Evolutionary conservation across 176 grass and related monocot genomes (phyloP), one percentile per base, ranked within the genome.

Genomic region (Bonia amplexicaulis): DNA sequence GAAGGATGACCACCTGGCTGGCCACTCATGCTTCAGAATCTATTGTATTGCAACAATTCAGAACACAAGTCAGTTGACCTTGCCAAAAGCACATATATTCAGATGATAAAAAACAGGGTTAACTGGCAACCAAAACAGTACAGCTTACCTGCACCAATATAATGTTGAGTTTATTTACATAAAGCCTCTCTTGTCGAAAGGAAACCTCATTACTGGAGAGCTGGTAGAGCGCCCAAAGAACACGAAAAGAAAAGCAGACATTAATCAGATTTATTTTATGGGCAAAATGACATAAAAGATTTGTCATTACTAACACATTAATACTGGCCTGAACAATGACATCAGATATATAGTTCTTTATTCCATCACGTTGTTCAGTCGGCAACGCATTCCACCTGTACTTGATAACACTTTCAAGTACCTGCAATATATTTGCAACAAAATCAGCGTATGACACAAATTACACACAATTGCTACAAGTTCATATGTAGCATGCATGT

Each of bases 371-470:
- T 71, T 99, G 97, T 85, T 99, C 97, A 53, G 89, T 87, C 10
- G 97, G 97, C 42, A 99, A 69, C 2, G 92, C 97, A 27, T 99
- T 99, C 97, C 97, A 99, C 82, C 90, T 94, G 71, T 99, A 99
- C 75, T 99, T 99, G 71, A 99, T 99, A 76, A 99, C 97, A 88
- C 93, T 99, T 90, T 99, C 97, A 85, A 99, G 86, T 57, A 99
- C 93, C 97, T 99, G 78, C 22, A 90, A 81, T 48, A 74, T 48
- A 45, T 82, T 63, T 64, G 49, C 66, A 89, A 69, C 22, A 87
- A 85, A 81, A 85, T 80, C 37, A 82, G 35, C 22, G 69, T 16
- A 47, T 70, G 66, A 70, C 31, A 84, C 33, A 58, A 16, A 70
- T 37, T 77, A 77, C 52, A 44, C 19, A 31, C 25, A 35, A 9